phyloP scores from a whole-genome alignment of 2,329 filamentous ascomycete species.

The Pseudocercospora cruenta region DNA sequence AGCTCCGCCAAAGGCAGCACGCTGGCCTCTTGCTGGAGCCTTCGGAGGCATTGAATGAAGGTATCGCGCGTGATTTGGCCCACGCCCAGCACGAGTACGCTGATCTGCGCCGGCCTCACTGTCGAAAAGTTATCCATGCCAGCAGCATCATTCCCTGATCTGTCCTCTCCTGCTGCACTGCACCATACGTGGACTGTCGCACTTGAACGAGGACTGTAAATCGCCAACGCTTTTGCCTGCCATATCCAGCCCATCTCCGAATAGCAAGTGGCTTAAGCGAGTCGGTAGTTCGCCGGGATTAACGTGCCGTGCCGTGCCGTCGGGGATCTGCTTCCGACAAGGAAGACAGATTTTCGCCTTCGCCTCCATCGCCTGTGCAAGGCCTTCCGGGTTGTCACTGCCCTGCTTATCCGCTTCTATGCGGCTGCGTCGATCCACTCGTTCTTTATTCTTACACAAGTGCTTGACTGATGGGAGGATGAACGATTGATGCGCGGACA shows the following conservation, averaged over 20 bases:
- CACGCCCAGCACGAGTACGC: conserved; percentile 82
- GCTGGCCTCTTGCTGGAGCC: conserved; percentile 77
- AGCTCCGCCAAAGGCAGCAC: conserved; percentile 53
- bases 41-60: conserved; percentile 77
- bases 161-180: neutral
- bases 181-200: neutral
- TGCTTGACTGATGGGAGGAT: neutral
- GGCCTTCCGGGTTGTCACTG: neutral
- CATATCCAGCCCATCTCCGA: too few relatives aligned
- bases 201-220: too few relatives aligned
- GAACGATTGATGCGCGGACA: neutral
- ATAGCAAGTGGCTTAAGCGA: too few relatives aligned
- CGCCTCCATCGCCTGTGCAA: neutral
- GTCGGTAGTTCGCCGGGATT: neutral
- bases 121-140: conserved; percentile 77
- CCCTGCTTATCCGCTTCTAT: neutral
- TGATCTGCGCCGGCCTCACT: conserved; percentile 87
- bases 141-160: conserved; percentile 18
- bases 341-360: neutral
- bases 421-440: neutral
- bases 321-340: neutral
- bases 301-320: too few relatives aligned
- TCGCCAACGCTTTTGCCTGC: too few relatives aligned
- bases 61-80: conserved; percentile 81
- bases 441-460: neutral